A percentile compares a stretch with the other conserved stretches of the same genome.
These are phyloP conservation scores for Endocladia muricata DNA, from an alignment of 31 red algal species.

Conservation along the genomic window DNA sequence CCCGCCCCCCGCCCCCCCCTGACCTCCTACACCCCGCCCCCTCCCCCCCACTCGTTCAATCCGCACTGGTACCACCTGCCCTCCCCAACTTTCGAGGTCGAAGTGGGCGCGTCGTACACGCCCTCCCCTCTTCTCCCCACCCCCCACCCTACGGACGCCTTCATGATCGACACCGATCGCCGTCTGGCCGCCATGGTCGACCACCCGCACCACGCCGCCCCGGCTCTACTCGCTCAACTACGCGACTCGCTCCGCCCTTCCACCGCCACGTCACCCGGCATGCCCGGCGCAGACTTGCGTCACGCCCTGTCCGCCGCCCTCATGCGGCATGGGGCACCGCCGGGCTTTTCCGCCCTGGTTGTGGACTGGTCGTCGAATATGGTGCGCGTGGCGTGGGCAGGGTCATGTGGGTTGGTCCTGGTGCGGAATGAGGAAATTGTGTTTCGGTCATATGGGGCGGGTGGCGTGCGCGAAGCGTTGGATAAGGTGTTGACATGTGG, in stretches of 20 bases:
- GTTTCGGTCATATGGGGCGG: slow-evolving; percentile 27
- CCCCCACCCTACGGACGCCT: slow-evolving; percentile 13
- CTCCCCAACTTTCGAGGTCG: slow-evolving; percentile 13
- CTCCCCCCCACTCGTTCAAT: slow-evolving; percentile 38
- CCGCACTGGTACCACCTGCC: slow-evolving; percentile 4
- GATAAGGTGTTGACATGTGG: neutral
- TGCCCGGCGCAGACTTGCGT: slow-evolving; percentile 27
- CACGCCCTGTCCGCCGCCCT: slow-evolving; percentile 26
- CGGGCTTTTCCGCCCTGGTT: slow-evolving; percentile 27
- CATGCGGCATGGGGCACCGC: slow-evolving; percentile 21
- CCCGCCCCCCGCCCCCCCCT: neutral
- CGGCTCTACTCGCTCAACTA: slow-evolving; percentile 11
- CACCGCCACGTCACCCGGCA: neutral
- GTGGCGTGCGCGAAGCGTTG: neutral
- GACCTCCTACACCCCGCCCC: neutral
- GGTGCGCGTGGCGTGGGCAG: slow-evolving; percentile 44
- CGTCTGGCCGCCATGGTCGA: slow-evolving; percentile 24
- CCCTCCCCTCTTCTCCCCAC: neutral
- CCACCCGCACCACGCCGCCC: slow-evolving; percentile 11
- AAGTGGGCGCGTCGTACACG: slow-evolving; percentile 24
- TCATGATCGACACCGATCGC: neutral
- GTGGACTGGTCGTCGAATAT: slow-evolving; percentile 20
- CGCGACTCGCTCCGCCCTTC: slow-evolving; percentile 2
- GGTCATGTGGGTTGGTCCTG: slow-evolving; percentile 57
- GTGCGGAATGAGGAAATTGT: slow-evolving; percentile 46